A percentile compares a stretch with the other conserved stretches of the same genome.
Conservation (phyloP, 768 basidiomycete genomes). For the Boletus rex-veris region DNA sequence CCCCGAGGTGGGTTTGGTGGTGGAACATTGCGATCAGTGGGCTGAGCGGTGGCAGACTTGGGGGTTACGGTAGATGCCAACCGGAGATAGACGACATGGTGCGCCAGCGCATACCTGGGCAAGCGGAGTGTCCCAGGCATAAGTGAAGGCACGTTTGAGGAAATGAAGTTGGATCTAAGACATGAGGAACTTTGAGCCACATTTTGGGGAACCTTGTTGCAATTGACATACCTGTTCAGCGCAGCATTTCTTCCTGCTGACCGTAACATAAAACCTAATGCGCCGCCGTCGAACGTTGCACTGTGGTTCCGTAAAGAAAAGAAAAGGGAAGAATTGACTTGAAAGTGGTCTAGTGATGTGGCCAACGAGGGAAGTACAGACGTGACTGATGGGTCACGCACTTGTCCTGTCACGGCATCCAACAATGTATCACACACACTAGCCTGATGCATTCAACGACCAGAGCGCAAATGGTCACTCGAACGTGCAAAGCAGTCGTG, state of each 20-base stretch:
- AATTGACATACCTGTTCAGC: conserved; percentile 35
- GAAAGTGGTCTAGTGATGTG: background rate
- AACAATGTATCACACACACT: no score
- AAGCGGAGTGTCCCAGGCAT: background rate
- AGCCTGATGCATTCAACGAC: no score
- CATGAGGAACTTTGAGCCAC: conserved; percentile 3
- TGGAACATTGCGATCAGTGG: conserved; percentile 23
- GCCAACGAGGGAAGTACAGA: background rate
- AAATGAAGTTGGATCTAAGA: conserved; percentile 19
- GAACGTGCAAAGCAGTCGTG: no score
- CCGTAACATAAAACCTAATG: conserved; percentile 37
- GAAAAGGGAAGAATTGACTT: background rate
- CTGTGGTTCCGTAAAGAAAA: conserved; percentile 8
- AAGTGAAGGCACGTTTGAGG: background rate
- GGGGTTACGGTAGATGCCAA: conserved; percentile 31
- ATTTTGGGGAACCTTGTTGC: background rate
- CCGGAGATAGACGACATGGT: conserved; percentile 7
- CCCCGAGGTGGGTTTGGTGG: conserved; percentile 31
- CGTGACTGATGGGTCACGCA: background rate
- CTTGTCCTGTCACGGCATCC: conserved; percentile 9
- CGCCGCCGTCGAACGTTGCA: conserved; percentile 7
- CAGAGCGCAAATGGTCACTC: no score
- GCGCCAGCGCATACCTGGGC: background rate
- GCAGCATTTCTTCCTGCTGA: conserved; percentile 36
- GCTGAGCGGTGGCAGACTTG: conserved; percentile 17